Conservation (phyloP, 1,139 yeast species). For the Spencermartinsiella ligniputridi region DNA sequence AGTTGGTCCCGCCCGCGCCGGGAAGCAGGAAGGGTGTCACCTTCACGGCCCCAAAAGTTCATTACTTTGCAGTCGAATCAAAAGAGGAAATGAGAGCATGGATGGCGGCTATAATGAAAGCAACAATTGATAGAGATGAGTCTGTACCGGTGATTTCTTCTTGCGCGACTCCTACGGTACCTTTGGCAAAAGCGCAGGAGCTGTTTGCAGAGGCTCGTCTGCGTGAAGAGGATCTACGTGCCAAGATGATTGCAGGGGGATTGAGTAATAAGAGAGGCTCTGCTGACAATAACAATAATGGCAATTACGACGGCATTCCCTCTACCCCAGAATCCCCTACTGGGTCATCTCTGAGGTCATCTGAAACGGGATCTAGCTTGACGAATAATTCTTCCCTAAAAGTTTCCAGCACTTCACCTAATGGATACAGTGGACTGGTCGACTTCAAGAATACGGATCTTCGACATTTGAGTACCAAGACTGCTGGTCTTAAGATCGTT, state of each 20-base stretch:
- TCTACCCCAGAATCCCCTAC: constrained; percentile 25
- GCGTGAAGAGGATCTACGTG: constrained; percentile 27
- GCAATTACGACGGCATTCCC: constrained; percentile 7
- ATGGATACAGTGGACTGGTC: constrained; percentile 11
- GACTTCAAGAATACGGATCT: constrained; percentile 13
- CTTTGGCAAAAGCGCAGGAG: constrained; percentile 81
- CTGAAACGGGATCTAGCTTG: constrained; percentile 26
- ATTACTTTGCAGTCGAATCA: constrained; percentile 91
- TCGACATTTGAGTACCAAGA: constrained; percentile 25
- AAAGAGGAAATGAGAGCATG: constrained; percentile 90
- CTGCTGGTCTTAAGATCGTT: constrained; percentile 26
- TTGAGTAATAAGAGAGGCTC: constrained; percentile 14
- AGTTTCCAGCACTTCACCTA: constrained; percentile 13
- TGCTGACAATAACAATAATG: background rate
- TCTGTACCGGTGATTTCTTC: constrained; percentile 91
- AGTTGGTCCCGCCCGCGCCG: constrained; percentile 94
- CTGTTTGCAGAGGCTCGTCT: constrained; percentile 64
- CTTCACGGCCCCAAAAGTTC: constrained; percentile 93
- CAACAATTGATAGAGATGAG: constrained; percentile 94
- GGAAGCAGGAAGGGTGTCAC: constrained; percentile 94
- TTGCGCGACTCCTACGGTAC: constrained; percentile 90
- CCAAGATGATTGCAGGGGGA: constrained; percentile 28
- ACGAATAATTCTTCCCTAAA: constrained; percentile 21
- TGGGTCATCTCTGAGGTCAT: constrained; percentile 23
- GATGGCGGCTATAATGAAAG: constrained; percentile 93